phyloP scores from a whole-genome alignment of 208 protist genomes.

The Herpetomonas muscarum region DNA sequence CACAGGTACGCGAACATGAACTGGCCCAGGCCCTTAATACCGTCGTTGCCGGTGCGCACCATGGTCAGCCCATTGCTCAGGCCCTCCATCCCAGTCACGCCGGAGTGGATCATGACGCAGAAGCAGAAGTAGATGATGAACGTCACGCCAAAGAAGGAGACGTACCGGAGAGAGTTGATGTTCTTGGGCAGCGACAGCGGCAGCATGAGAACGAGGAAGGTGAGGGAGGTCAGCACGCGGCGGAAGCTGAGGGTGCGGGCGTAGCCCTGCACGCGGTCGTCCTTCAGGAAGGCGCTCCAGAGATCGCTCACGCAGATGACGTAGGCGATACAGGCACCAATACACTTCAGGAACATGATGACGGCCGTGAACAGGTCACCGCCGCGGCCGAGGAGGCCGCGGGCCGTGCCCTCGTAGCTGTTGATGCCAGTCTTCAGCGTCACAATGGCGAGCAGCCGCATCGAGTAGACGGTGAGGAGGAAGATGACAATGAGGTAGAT shows the following conservation, averaged over 20 bases:
- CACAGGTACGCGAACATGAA: conserved; percentile 82
- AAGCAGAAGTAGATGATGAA: conserved; percentile 79
- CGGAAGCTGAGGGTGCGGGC: conserved; percentile 32
- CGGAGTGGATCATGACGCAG: conserved; percentile 64
- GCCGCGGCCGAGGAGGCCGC: conserved; percentile 48
- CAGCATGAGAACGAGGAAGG: conserved; percentile 67
- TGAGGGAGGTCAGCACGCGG: conserved; percentile 35
- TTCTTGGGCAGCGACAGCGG: conserved; percentile 77
- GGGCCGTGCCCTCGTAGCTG: conserved; percentile 77
- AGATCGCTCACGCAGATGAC: conserved; percentile 72
- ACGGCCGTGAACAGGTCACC: conserved; percentile 70
- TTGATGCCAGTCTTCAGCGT: conserved; percentile 64
- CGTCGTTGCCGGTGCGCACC: conserved; percentile 28
- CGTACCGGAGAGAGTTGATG: conserved; percentile 86
- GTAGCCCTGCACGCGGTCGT: conserved; percentile 27
- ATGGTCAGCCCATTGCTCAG: conserved; percentile 30
- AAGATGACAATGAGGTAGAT: conserved; percentile 46
- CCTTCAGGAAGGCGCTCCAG: conserved; percentile 48
- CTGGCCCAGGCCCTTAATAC: conserved; percentile 55
- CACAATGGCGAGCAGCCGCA: conserved; percentile 51
- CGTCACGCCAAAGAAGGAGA: conserved; percentile 62
- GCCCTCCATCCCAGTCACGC: conserved; percentile 32
- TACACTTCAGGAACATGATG: conserved; percentile 81
- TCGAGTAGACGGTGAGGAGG: conserved; percentile 72
- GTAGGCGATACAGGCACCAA: conserved; percentile 74